Evolutionary conservation across 441 rosid species (phyloP).

Genomic region (Populus trichocarpa): DNA sequence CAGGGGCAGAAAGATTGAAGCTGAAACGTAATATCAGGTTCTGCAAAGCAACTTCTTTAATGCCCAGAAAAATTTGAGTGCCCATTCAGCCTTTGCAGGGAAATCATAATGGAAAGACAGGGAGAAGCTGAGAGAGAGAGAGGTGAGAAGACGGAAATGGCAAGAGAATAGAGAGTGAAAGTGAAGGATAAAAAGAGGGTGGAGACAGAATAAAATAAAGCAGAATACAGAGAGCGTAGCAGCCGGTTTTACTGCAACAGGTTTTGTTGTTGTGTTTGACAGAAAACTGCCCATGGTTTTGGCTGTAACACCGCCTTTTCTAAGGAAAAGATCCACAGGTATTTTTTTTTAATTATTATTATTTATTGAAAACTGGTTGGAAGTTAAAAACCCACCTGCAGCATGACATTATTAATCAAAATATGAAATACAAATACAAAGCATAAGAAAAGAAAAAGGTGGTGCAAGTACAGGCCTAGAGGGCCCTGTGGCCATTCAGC

Average conservation of each 20-base stretch:
- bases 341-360: background rate
- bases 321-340: background rate
- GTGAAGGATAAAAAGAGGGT: background rate
- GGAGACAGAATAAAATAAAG: background rate
- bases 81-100: background rate
- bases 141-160: background rate
- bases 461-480: no score
- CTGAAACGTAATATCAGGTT: constrained; percentile 12
- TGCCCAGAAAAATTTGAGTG: background rate
- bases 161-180: background rate
- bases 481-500: no score
- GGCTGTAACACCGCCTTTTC: background rate
- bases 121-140: constrained; percentile 1
- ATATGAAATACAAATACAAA: background rate
- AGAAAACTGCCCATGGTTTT: constrained; percentile 61
- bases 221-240: constrained; percentile 32
- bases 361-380: background rate
- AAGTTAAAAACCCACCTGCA: background rate
- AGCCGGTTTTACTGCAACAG: constrained; percentile 15
- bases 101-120: background rate
- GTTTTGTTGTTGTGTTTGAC: constrained; percentile 17
- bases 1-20: background rate
- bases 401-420: background rate
- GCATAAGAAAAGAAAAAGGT: no score
- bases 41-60: background rate